Evolutionary conservation across 83 land plant genomes (phyloP).

Genomic region (Larix sibirica): DNA sequence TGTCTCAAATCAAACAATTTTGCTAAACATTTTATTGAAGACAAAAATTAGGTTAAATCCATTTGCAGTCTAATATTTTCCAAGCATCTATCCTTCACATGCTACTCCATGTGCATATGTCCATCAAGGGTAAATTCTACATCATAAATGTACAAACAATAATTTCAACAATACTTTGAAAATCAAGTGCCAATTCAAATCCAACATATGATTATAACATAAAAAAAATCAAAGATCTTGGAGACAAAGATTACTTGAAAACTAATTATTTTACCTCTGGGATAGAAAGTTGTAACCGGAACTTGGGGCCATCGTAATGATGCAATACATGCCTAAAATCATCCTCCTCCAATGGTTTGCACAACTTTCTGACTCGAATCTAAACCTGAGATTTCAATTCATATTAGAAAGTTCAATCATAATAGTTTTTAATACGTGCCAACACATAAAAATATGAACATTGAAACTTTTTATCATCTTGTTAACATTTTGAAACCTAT

Average conservation of each 20-base stretch:
- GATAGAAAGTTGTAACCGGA: conserved; percentile 75
- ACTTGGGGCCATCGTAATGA: conserved; percentile 92
- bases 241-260: background rate
- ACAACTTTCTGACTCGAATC: conserved; percentile 61
- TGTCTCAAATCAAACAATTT: background rate
- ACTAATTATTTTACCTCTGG: conserved; percentile 29
- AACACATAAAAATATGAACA: background rate
- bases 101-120: conserved; percentile 11
- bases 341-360: conserved; percentile 89
- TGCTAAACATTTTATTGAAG: background rate
- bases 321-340: conserved; percentile 89
- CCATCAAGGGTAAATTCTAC: conserved; percentile 24
- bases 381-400: background rate
- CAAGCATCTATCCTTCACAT: conserved; percentile 8
- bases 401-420: background rate
- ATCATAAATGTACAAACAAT: background rate
- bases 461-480: background rate
- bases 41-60: background rate
- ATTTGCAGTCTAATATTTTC: background rate
- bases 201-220: background rate
- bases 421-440: background rate
- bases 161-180: background rate
- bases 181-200: background rate
- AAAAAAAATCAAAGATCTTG: background rate
- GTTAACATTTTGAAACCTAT: background rate